Percentiles rank a stretch among this genome's conserved stretches.
phyloP scores from a whole-genome alignment of 1,284 basidiomycete species.

The Apiotrichum montevideense region DNA sequence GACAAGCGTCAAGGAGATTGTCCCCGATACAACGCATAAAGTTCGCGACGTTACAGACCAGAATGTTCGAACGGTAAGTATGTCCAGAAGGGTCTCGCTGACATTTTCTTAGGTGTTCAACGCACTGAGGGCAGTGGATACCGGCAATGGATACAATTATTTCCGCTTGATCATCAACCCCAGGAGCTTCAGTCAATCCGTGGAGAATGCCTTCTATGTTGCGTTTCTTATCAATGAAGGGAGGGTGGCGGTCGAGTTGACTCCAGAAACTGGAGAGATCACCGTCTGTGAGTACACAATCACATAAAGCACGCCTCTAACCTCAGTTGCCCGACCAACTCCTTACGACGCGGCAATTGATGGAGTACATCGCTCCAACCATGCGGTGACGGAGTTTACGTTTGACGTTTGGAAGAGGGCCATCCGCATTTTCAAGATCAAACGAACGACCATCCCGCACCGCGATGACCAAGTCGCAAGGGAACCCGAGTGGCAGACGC shows the following conservation, averaged over 20 bases:
- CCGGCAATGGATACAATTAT: constrained; percentile 41
- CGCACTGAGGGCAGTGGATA: constrained; percentile 21
- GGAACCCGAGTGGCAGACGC: too few relatives aligned
- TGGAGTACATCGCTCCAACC: constrained; percentile 21
- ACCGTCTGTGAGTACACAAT: constrained; percentile 40
- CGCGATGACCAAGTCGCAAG: constrained; percentile 12
- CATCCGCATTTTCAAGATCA: constrained; percentile 48
- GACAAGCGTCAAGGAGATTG: constrained; percentile 1
- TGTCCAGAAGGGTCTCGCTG: too few relatives aligned
- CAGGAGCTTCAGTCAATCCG: constrained; percentile 39
- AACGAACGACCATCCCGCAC: constrained; percentile 46
- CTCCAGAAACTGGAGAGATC: constrained; percentile 44
- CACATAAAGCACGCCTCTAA: too few relatives aligned
- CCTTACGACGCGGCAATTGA: too few relatives aligned
- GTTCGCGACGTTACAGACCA: constrained; percentile 22
- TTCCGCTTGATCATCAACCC: constrained; percentile 34
- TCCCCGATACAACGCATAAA: constrained; percentile 20
- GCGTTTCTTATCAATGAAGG: constrained; percentile 53
- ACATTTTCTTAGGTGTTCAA: constrained; percentile 20
- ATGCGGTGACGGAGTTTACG: constrained; percentile 52
- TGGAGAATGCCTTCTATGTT: constrained; percentile 55
- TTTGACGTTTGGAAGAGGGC: constrained; percentile 46
- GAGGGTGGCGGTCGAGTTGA: constrained; percentile 32
- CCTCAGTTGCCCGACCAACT: too few relatives aligned
- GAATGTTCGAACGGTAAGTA: constrained; percentile 23